Evolutionary conservation across 1,284 basidiomycete genomes (phyloP).

Genomic region (Athelia sp.): DNA sequence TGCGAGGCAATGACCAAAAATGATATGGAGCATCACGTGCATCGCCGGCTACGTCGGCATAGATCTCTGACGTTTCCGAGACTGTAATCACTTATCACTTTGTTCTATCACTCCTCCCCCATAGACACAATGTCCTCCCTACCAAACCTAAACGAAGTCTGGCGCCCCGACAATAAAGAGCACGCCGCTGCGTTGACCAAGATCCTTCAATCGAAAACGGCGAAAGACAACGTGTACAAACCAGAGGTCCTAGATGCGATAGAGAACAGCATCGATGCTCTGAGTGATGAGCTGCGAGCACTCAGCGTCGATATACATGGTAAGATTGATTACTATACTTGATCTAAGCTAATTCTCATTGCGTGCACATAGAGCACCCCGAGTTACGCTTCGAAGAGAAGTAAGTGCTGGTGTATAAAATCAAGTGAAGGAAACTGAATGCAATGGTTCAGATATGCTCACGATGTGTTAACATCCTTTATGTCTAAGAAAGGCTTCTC

Average conservation of each 20-base stretch:
- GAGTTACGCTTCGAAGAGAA: slow-evolving; percentile 54
- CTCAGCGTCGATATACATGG: slow-evolving; percentile 70
- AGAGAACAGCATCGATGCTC: slow-evolving; percentile 46
- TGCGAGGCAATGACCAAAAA: too few relatives aligned
- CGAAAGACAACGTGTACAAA: background rate
- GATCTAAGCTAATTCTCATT: background rate
- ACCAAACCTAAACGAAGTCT: background rate
- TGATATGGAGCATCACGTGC: too few relatives aligned
- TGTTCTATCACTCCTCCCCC: too few relatives aligned
- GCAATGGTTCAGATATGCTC: slow-evolving; percentile 34
- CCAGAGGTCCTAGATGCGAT: slow-evolving; percentile 47
- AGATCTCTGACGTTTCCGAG: too few relatives aligned
- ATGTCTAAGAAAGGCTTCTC: slow-evolving; percentile 54
- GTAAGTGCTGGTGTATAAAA: slow-evolving; percentile 29
- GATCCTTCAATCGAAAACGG: background rate
- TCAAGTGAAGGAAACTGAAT: too few relatives aligned
- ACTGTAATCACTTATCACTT: too few relatives aligned
- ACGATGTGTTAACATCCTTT: slow-evolving; percentile 51
- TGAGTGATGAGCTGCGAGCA: slow-evolving; percentile 49
- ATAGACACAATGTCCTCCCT: too few relatives aligned
- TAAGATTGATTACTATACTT: slow-evolving; percentile 14
- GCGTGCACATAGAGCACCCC: slow-evolving; percentile 46
- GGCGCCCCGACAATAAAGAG: background rate
- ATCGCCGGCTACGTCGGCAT: too few relatives aligned
- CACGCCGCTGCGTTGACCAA: background rate